Percentiles rank a stretch among this genome's conserved stretches.
Conservation (phyloP, 106 monocot species). For the Apostasia ramifera region DNA sequence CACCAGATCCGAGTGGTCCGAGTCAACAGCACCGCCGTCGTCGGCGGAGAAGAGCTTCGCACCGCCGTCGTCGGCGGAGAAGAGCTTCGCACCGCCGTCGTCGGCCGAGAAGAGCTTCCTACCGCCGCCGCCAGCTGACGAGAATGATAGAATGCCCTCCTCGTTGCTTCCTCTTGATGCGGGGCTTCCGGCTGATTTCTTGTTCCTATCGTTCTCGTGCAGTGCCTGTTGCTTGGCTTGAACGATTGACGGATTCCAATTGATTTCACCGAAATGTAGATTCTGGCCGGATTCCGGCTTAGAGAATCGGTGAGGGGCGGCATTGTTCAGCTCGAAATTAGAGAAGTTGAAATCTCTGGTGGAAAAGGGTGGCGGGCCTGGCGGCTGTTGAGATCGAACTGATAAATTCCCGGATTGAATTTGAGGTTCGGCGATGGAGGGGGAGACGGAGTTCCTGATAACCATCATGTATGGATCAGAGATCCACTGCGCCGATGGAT, state of each 20-base stretch:
- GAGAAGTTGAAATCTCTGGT: constrained; percentile 57
- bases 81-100: too few species aligned
- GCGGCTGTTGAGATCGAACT: constrained; percentile 10
- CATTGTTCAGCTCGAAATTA: constrained; percentile 21
- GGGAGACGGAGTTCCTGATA: constrained; percentile 42
- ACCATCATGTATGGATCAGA: constrained; percentile 49
- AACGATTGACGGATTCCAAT: constrained; percentile 21
- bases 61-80: constrained; percentile 6
- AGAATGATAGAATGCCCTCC: constrained; percentile 81
- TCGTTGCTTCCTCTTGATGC: constrained; percentile 40
- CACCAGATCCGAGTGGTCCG: constrained; percentile 76
- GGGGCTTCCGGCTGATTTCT: constrained; percentile 34
- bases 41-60: constrained; percentile 6
- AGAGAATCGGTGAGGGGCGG: constrained; percentile 18
- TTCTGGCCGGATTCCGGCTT: constrained; percentile 58
- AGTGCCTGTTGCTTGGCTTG: constrained; percentile 10
- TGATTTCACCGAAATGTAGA: constrained; percentile 48
- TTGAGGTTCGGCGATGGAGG: constrained; percentile 26
- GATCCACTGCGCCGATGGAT: constrained; percentile 61
- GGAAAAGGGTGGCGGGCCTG: constrained; percentile 7
- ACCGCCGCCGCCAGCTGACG: constrained; percentile 15
- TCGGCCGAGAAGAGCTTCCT: background rate
- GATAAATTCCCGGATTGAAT: constrained; percentile 37
- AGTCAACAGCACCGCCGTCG: constrained; percentile 29
- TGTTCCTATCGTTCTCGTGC: constrained; percentile 26